phyloP scores from a whole-genome alignment of 2,329 filamentous ascomycete species.

The Pochonia chlamydosporia region DNA sequence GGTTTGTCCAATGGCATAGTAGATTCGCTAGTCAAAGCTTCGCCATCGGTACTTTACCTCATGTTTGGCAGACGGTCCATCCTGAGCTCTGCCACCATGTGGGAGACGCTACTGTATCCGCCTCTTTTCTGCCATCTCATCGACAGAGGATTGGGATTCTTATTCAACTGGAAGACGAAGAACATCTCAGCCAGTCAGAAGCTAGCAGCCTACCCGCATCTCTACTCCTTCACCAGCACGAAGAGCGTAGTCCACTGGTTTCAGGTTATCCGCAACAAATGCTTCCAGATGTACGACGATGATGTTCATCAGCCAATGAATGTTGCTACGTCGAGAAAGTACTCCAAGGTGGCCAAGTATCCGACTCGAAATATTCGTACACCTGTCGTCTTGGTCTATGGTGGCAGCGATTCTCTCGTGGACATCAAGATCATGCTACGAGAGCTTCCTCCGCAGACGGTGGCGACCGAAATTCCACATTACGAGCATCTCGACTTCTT shows the following conservation, averaged over 20 bases:
- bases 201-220: slow-evolving; percentile 87
- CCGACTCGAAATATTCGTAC: slow-evolving; percentile 97
- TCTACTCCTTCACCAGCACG: slow-evolving; percentile 94
- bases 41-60: slow-evolving; percentile 85
- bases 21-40: slow-evolving; percentile 88
- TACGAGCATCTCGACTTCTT: slow-evolving; percentile 97
- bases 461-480: slow-evolving; percentile 80
- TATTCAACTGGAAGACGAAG: slow-evolving; percentile 82
- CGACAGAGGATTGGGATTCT: slow-evolving; percentile 71
- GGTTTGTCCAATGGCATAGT: slow-evolving; percentile 87
- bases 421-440: slow-evolving; percentile 90
- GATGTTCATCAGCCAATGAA: slow-evolving; percentile 75
- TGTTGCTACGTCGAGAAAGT: slow-evolving; percentile 66
- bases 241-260: slow-evolving; percentile 99
- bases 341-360: slow-evolving; percentile 94
- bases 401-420: slow-evolving; percentile 87
- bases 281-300: slow-evolving; percentile 98
- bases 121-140: slow-evolving; percentile 87
- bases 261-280: slow-evolving; percentile 94
- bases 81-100: slow-evolving; percentile 89
- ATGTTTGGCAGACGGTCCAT: slow-evolving; percentile 90
- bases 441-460: slow-evolving; percentile 77
- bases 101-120: slow-evolving; percentile 92
- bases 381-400: slow-evolving; percentile 88
- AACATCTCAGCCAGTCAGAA: slow-evolving; percentile 89